Evolutionary conservation across 371 early-diverging fungal genomes (phyloP), one percentile per base, ranked within the genome.

Genomic region (Basidiobolus meristosporus): DNA sequence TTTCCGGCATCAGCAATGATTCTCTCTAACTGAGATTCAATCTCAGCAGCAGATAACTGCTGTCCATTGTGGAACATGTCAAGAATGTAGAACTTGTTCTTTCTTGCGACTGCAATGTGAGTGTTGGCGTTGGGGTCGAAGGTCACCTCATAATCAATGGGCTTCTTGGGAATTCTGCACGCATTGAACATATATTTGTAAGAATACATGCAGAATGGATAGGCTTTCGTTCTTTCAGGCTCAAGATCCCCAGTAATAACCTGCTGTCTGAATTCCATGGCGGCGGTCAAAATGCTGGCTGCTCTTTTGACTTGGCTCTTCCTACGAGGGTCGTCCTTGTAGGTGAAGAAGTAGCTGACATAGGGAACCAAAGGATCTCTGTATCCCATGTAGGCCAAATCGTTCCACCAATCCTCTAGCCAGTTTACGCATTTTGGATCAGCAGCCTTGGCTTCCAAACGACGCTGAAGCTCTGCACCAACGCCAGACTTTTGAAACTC

Each of bases 371-470:
- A 79, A 7, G 96, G 90, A 44, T 95, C 98, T 45, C 98, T 77
- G 65, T 91, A 95, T 9, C 76, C 82, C 67, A 89, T 75, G 58
- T 95, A 95, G 40, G 86, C 83, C 39, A 73, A 61, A 40, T 88
- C 85, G 53, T 80, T 77, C 97, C 97, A 88, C 93, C 92, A 92
- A 45, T 89, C 87, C 54, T 82, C 83, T 48, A 96, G 67, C 96
- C 90, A 88, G 66, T 83, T 84, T 40, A 64, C 67, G 26, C 68
- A 55, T 28, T 56, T 63, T 40, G 75, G 74, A 44, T 71, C 59
- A 38, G 63, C 59, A 36, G 72, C 73, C 48, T 62, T 69, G 41
- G 77, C 79, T 23, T 70, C 38, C 30, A 95, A 62, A 35, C 95
- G 76, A 29, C 65, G 58, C 54, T 93, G 93, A 20, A 96, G 72